Conservation (phyloP, 2,329 filamentous ascomycete genomes). For the Aspergillus proliferans region DNA sequence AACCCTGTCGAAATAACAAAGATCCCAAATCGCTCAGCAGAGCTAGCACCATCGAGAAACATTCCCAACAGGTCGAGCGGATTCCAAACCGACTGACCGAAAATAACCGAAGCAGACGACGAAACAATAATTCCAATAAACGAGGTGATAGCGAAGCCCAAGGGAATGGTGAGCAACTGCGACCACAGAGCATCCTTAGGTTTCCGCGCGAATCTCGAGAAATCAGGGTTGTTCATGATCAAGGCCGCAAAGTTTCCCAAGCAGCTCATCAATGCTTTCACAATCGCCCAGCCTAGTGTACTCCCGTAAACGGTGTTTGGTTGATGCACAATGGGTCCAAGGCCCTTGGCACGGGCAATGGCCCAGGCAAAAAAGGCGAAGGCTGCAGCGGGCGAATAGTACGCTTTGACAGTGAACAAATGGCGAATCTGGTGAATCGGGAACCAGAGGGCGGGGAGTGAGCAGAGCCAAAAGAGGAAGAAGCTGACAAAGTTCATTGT, state of each 20-base stretch:
- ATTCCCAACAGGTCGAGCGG: conserved; percentile 60
- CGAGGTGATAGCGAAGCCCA: conserved; percentile 69
- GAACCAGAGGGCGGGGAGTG: conserved; percentile 80
- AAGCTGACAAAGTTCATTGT: conserved; percentile 74
- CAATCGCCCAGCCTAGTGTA: conserved; percentile 70
- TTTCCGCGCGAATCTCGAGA: conserved; percentile 72
- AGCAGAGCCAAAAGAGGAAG: conserved; percentile 78
- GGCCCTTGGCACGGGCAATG: conserved; percentile 70
- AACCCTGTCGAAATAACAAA: conserved; percentile 68
- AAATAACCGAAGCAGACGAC: conserved; percentile 60
- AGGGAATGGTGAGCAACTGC: conserved; percentile 67
- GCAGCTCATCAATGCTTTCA: conserved; percentile 79
- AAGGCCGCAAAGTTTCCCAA: conserved; percentile 89
- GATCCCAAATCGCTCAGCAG: conserved; percentile 65
- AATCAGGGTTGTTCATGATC: conserved; percentile 75
- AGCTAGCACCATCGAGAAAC: conserved; percentile 64
- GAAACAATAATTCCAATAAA: conserved; percentile 80
- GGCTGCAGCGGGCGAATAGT: conserved; percentile 74
- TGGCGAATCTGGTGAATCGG: conserved; percentile 84
- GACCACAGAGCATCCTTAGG: conserved; percentile 73
- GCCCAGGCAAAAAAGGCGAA: conserved; percentile 85
- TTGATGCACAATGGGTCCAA: conserved; percentile 75
- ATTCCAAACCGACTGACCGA: conserved; percentile 63
- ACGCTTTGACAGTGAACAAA: conserved; percentile 84
- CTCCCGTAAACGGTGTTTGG: conserved; percentile 58